Percentiles rank a stretch among this genome's conserved stretches.
Conservation (phyloP, 495 filamentous ascomycete genomes). For the Astrothelium subdiscretum region DNA sequence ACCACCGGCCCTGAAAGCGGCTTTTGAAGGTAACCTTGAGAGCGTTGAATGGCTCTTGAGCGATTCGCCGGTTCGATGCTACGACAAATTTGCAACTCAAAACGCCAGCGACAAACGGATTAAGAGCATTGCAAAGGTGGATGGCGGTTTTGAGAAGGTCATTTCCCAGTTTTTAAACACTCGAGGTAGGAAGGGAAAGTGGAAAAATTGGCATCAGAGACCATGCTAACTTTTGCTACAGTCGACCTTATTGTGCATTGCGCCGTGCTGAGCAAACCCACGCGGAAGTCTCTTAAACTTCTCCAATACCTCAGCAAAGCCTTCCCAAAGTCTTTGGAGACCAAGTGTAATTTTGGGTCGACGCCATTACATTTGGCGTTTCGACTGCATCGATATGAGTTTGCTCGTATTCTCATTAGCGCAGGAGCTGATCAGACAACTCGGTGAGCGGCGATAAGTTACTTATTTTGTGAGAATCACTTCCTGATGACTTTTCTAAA, state of each 20-base stretch:
- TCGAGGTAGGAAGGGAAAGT: background rate
- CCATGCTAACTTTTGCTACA: background rate
- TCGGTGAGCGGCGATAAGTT: slow-evolving; percentile 18
- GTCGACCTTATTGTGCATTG: slow-evolving; percentile 51
- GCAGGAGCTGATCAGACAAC: slow-evolving; percentile 53
- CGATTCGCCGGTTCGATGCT: slow-evolving; percentile 48
- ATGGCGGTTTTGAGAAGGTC: slow-evolving; percentile 46
- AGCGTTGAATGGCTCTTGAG: slow-evolving; percentile 60
- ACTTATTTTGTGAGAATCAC: background rate
- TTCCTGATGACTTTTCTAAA: background rate
- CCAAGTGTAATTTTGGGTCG: slow-evolving; percentile 39
- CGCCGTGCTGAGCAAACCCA: slow-evolving; percentile 39
- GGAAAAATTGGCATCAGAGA: background rate
- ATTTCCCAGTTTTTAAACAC: slow-evolving; percentile 28
- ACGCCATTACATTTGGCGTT: slow-evolving; percentile 55
- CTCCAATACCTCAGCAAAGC: slow-evolving; percentile 49
- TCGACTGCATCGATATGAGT: slow-evolving; percentile 35
- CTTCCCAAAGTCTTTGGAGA: slow-evolving; percentile 46
- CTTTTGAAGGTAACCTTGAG: slow-evolving; percentile 43
- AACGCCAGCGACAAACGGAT: slow-evolving; percentile 45
- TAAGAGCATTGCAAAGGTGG: slow-evolving; percentile 39
- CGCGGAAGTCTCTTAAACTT: slow-evolving; percentile 34
- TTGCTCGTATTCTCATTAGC: slow-evolving; percentile 47
- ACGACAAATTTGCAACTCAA: slow-evolving; percentile 48
- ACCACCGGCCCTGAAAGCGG: slow-evolving; percentile 50